Base-by-base conservation (phyloP, 2,329 filamentous ascomycete genomes). In the Ceratocystis destructans region DNA sequence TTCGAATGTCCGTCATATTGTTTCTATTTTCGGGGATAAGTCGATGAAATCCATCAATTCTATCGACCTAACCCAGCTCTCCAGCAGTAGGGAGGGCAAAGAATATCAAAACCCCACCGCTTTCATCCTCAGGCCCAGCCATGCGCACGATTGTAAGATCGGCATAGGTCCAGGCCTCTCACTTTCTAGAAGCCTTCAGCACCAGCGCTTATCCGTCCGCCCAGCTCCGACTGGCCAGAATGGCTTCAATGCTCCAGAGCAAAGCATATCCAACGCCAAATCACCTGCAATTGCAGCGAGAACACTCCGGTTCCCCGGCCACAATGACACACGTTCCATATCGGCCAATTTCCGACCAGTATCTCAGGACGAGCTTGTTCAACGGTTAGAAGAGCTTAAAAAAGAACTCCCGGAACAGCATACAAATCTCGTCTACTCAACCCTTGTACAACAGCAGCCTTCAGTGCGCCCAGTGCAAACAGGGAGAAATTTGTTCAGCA, bases 11-110 rank as follows among this genome's bases (percentile, higher is more conserved):
- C 44, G 12, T 28, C 25, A 17, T 17, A 57, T 20, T 45, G 55
- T n/a, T 33, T 48, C 57, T 25, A 12, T n/a, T 25, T 25, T 31
- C 50, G 25, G 55, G 33, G 41, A 61, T 37, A 48, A 59, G 64
- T 65, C 55, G 31, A 61, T 65, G 53, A 50, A 50, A 33, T 45
- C 55, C 33, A 62, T 65, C 41, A 61, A 48, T 33, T 25, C 37
- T 53, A 65, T 65, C 55, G 64, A 62, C 28, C 55, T 65, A 31
- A 65, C 64, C 10, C 45, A 62, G 31, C 64, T 65, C 31, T 22
- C 44, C 44, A 65, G 55, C 50, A 64, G 33, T 31, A 33, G 37
- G 17, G 50, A 64, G 44, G 64, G 28, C 22, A n/a, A 61, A 37
- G 33, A 31, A 44, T 46, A 31, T 57, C 17, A 8, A n/a, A 17